A percentile compares a stretch with the other conserved stretches of the same genome.
These are phyloP conservation scores for Clitopilus hobsonii DNA, from an alignment of 768 basidiomycete genomes.

Conservation along the genomic window DNA sequence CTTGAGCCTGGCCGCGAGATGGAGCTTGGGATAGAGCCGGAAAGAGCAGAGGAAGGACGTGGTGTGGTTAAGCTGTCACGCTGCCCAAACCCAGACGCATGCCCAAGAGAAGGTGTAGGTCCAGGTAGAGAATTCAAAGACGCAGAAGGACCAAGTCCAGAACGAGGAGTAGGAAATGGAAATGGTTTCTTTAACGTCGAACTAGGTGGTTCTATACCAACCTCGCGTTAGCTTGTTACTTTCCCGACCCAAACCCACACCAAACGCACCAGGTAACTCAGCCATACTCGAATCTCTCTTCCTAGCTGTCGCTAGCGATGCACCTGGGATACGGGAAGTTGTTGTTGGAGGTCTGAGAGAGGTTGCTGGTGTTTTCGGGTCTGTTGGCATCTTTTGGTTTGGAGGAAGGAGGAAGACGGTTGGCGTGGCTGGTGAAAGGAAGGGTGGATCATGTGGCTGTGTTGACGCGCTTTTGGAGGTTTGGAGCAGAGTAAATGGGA, in stretches of 20 bases:
- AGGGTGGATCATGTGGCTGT: not conserved
- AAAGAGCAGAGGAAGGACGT: not conserved
- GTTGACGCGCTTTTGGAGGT: too few species aligned
- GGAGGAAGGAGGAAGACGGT: not conserved
- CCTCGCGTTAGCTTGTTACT: too few species aligned
- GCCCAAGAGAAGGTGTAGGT: not conserved
- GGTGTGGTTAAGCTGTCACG: not conserved
- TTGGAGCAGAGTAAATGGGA: too few species aligned
- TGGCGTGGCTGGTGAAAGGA: too few species aligned
- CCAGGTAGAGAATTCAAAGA: not conserved
- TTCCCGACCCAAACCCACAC: too few species aligned
- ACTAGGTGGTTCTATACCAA: not conserved
- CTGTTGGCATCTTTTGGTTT: not conserved
- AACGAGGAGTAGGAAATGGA: not conserved
- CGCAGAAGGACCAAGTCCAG: not conserved
- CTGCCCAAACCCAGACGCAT: not conserved
- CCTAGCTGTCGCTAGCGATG: too few species aligned
- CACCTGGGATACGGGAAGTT: not conserved
- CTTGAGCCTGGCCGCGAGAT: not conserved
- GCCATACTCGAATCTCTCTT: not conserved
- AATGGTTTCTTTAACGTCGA: not conserved
- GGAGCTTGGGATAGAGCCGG: too few species aligned
- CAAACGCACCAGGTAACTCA: not conserved
- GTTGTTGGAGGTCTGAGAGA: not conserved
- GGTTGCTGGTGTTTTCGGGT: not conserved